Percentiles rank a stretch among this genome's conserved stretches.
These are phyloP conservation scores for Recurvomyces mirabilis DNA, from an alignment of 495 filamentous ascomycete species.

Conservation along the genomic window DNA sequence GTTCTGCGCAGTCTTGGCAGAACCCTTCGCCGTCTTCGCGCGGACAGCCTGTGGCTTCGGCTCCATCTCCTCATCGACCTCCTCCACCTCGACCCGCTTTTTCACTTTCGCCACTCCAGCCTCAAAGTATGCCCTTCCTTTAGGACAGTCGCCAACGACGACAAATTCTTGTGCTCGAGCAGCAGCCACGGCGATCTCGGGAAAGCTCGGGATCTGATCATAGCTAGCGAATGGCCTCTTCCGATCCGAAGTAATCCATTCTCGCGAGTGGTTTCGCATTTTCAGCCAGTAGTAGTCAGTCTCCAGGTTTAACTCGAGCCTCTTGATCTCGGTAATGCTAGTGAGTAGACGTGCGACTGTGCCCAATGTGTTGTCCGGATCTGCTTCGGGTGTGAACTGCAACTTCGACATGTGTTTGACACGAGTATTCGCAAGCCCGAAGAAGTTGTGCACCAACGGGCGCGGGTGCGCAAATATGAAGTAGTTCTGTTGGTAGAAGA, in stretches of 20 bases:
- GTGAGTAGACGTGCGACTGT: neutral
- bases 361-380: neutral
- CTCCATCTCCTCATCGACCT: neutral
- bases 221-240: neutral
- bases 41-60: neutral
- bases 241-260: neutral
- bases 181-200: neutral
- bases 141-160: neutral
- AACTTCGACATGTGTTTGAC: neutral
- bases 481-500: conserved; percentile 2
- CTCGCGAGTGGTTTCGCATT: neutral
- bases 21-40: neutral
- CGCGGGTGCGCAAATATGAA: neutral
- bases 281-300: neutral
- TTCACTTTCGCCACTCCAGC: neutral
- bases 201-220: neutral
- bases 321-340: neutral
- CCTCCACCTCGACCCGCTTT: neutral
- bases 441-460: neutral
- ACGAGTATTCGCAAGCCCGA: neutral
- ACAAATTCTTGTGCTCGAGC: neutral
- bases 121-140: neutral
- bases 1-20: too few relatives aligned
- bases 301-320: neutral
- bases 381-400: neutral